Conservation (phyloP, 257 asterid species). For the Cruciata laevipes region DNA sequence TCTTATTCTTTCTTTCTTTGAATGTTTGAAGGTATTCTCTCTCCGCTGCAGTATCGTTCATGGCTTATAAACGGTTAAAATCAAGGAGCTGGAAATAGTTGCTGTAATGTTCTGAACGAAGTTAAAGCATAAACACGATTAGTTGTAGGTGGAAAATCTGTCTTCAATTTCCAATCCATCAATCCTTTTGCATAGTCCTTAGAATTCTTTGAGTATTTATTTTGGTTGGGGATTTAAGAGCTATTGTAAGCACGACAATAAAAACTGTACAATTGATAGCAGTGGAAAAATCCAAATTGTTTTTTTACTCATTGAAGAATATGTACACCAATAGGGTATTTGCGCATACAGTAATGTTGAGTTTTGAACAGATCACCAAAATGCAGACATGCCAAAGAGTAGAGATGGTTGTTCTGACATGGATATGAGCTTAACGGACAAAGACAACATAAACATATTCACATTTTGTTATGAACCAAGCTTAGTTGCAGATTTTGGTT, state of each 20-base stretch:
- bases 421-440: no score
- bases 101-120: not conserved
- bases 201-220: no score
- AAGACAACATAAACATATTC: not conserved
- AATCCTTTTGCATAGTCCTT: not conserved
- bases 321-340: not conserved
- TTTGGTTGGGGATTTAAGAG: not conserved
- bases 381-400: no score
- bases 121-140: not conserved
- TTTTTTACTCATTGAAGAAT: not conserved
- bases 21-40: conserved; percentile 69
- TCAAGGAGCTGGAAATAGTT: conserved; percentile 44
- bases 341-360: not conserved
- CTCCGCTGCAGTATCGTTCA: conserved; percentile 89
- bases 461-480: no score
- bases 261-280: not conserved
- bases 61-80: conserved; percentile 80
- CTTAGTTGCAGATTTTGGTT: no score
- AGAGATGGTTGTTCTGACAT: no score
- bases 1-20: not conserved
- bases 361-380: no score
- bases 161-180: not conserved
- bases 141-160: not conserved
- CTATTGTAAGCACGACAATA: not conserved
- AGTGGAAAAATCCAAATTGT: not conserved